These are phyloP conservation scores for Fusarium sp. DNA, from an alignment of 2,329 filamentous ascomycete species.

Conservation along the genomic window DNA sequence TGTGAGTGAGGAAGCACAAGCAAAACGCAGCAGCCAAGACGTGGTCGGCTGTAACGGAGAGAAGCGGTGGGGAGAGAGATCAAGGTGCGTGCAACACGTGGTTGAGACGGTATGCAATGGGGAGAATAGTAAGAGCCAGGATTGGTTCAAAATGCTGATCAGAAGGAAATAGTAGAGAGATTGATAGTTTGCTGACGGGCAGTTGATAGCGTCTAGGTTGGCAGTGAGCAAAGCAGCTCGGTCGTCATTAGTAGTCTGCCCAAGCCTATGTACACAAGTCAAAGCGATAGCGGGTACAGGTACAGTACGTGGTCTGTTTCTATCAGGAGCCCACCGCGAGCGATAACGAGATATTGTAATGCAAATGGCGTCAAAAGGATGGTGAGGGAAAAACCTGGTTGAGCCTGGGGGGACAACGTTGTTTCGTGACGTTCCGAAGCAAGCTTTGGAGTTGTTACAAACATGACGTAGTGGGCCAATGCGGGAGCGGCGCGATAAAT, in stretches of 20 bases:
- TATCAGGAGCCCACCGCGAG: slow-evolving; percentile 3
- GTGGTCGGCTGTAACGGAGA: slow-evolving; percentile 30
- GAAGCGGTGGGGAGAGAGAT: slow-evolving; percentile 28
- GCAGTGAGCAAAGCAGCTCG: slow-evolving; percentile 27
- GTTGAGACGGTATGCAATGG: slow-evolving; percentile 36
- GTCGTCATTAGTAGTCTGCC: slow-evolving; percentile 25
- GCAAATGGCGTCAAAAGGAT: slow-evolving; percentile 23
- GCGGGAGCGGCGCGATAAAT: slow-evolving; percentile 9
- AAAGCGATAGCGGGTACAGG: slow-evolving; percentile 21
- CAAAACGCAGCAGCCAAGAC: slow-evolving; percentile 27
- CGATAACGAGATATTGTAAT: slow-evolving; percentile 16
- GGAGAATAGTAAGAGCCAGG: slow-evolving; percentile 6
- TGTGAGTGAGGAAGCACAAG: slow-evolving; percentile 24
- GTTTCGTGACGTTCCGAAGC: slow-evolving; percentile 15
- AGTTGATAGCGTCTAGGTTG: slow-evolving; percentile 12
- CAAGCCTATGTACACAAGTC: not conserved
- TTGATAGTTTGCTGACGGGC: slow-evolving; percentile 25
- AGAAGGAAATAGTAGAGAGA: slow-evolving; percentile 19
- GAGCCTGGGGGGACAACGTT: not conserved
- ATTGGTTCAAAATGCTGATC: slow-evolving; percentile 35
- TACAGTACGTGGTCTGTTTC: slow-evolving; percentile 1
- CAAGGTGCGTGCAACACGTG: slow-evolving; percentile 38
- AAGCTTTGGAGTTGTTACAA: slow-evolving; percentile 12
- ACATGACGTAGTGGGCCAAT: slow-evolving; percentile 34
- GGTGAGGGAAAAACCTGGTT: slow-evolving; percentile 24